Evolutionary conservation across 768 basidiomycete genomes (phyloP).

Genomic region (Mycena olivaceomarginata): DNA sequence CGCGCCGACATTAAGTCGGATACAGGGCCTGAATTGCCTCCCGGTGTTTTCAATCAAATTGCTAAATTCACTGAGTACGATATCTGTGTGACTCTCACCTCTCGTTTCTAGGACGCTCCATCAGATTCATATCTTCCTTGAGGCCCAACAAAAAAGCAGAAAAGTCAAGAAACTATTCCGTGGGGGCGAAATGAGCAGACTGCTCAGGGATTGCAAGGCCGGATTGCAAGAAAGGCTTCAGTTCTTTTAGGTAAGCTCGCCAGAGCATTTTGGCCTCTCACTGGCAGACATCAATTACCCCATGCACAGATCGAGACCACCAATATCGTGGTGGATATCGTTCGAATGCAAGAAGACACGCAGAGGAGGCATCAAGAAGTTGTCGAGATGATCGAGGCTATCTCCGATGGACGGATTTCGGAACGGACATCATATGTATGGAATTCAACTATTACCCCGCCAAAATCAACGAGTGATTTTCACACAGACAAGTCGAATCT

Average conservation of each 20-base stretch:
- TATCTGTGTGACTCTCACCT: not conserved
- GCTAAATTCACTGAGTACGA: not conserved
- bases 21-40: no score
- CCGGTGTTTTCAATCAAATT: not conserved
- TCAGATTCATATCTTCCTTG: no score
- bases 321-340: not conserved
- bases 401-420: not conserved
- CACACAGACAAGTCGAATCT: not conserved
- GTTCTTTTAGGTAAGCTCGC: not conserved
- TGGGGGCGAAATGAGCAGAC: not conserved
- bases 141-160: not conserved
- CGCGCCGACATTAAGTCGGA: no score
- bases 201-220: not conserved
- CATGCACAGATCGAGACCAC: not conserved
- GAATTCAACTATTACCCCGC: not conserved
- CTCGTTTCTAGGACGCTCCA: not conserved
- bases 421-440: not conserved
- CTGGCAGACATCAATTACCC: not conserved
- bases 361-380: not conserved
- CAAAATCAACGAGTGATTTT: not conserved
- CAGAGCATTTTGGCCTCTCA: no score
- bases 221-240: not conserved
- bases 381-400: not conserved
- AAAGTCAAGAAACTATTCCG: not conserved
- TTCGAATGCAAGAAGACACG: not conserved